Conservation (phyloP, 495 filamentous ascomycete species). For the Aspergillus ellipticus region DNA sequence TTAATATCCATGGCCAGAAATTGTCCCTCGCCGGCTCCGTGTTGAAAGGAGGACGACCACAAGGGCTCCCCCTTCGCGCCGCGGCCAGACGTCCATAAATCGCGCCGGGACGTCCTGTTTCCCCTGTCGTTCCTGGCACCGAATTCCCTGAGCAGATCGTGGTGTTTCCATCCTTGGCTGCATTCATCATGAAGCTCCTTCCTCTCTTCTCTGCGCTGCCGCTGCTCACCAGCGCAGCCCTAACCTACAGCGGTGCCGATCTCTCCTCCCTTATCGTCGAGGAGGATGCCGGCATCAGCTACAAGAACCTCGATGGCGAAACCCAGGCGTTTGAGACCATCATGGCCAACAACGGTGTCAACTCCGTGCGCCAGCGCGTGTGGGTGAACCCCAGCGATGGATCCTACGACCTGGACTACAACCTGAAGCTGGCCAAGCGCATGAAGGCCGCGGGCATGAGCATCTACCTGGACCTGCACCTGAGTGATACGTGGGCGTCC, state of each 20-base stretch:
- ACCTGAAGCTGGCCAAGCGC: constrained; percentile 60
- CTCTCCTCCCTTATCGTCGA: constrained; percentile 68
- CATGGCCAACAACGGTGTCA: constrained; percentile 59
- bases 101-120: not conserved
- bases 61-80: not conserved
- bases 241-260: constrained; percentile 66
- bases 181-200: constrained; percentile 20
- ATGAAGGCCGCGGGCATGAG: constrained; percentile 60
- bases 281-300: constrained; percentile 57
- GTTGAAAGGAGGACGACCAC: not conserved
- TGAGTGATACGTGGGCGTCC: constrained; percentile 63
- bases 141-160: not conserved
- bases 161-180: not conserved
- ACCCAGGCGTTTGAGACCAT: constrained; percentile 59
- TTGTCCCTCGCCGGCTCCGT: not conserved
- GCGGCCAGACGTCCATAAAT: not conserved
- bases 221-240: constrained; percentile 36
- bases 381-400: constrained; percentile 69
- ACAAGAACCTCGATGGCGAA: constrained; percentile 53
- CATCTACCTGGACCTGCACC: constrained; percentile 69
- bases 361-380: constrained; percentile 66
- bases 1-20: not conserved
- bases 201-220: constrained; percentile 20
- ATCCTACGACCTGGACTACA: constrained; percentile 66
- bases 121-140: not conserved